Conservation (phyloP, 352 stramenopile species). For the Phytopythium mirpurense region DNA sequence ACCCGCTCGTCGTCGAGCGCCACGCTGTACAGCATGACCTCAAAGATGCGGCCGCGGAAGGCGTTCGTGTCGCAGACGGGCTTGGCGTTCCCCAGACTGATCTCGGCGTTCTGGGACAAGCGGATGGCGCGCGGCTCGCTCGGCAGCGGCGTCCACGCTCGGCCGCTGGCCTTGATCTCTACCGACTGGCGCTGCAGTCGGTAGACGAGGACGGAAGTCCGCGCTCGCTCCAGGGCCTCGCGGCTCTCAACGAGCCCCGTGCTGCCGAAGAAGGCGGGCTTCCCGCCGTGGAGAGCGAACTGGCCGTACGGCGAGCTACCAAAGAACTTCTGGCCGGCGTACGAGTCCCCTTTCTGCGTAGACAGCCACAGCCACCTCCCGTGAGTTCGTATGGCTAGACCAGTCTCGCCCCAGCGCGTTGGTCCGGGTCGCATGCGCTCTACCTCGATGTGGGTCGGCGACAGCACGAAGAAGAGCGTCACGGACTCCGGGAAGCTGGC, state of each 20-base stretch:
- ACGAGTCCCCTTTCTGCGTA: slow-evolving; percentile 26
- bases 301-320: slow-evolving; percentile 63
- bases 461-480: slow-evolving; percentile 64
- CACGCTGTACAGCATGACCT: slow-evolving; percentile 47
- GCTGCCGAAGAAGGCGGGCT: slow-evolving; percentile 46
- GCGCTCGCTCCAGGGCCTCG: slow-evolving; percentile 11
- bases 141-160: slow-evolving; percentile 14
- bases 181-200: slow-evolving; percentile 34
- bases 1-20: slow-evolving; percentile 31
- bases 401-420: not conserved
- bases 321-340: slow-evolving; percentile 59
- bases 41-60: slow-evolving; percentile 50
- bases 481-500: slow-evolving; percentile 43
- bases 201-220: slow-evolving; percentile 39
- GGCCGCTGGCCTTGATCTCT: slow-evolving; percentile 40
- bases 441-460: slow-evolving; percentile 38
- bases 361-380: not conserved
- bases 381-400: not conserved
- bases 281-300: slow-evolving; percentile 54
- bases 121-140: slow-evolving; percentile 17
- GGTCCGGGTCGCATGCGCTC: not conserved
- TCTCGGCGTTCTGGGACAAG: slow-evolving; percentile 36
- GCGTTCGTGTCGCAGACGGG: slow-evolving; percentile 44
- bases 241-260: slow-evolving; percentile 33
- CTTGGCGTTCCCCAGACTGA: slow-evolving; percentile 58